A percentile compares a stretch with the other conserved stretches of the same genome.
These are phyloP conservation scores for Pisolithus microcarpus DNA, from an alignment of 768 basidiomycete species.

Conservation along the genomic window DNA sequence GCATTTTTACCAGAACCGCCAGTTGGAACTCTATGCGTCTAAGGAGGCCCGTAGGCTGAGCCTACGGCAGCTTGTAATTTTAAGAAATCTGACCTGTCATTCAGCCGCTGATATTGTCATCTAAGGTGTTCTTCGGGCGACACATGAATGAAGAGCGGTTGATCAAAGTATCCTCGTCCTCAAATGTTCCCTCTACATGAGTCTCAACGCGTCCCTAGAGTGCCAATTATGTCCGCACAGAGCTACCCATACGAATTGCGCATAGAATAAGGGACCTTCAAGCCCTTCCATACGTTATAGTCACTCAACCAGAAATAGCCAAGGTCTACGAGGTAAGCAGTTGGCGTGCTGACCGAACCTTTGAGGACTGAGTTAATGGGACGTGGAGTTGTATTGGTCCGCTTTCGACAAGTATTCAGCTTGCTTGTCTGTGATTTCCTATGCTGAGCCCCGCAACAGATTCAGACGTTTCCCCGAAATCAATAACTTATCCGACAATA, in stretches of 20 bases:
- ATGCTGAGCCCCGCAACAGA: conserved; percentile 32
- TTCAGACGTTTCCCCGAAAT: conserved; percentile 70
- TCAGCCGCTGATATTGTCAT: neutral
- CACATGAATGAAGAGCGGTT: conserved; percentile 73
- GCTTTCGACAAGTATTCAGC: conserved; percentile 71
- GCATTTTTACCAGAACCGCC: conserved; percentile 78
- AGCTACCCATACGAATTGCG: conserved; percentile 81
- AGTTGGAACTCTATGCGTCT: conserved; percentile 73
- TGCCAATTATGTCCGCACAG: conserved; percentile 85
- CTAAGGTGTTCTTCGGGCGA: conserved; percentile 79
- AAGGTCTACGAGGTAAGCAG: conserved; percentile 75
- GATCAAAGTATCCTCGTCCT: conserved; percentile 46
- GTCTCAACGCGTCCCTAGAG: conserved; percentile 40
- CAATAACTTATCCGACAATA: conserved; percentile 66
- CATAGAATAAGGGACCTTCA: conserved; percentile 86
- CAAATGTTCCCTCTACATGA: neutral
- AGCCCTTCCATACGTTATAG: conserved; percentile 77
- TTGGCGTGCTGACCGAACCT: neutral
- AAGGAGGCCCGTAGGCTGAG: conserved; percentile 67
- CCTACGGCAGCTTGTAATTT: conserved; percentile 66
- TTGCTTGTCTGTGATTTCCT: neutral
- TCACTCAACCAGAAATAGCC: conserved; percentile 76
- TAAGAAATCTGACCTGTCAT: neutral
- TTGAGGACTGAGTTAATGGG: conserved; percentile 1
- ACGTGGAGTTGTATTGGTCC: conserved; percentile 70